These are phyloP conservation scores for Epichloe gansuensis DNA, from an alignment of 2,329 filamentous ascomycete genomes.

Conservation along the genomic window DNA sequence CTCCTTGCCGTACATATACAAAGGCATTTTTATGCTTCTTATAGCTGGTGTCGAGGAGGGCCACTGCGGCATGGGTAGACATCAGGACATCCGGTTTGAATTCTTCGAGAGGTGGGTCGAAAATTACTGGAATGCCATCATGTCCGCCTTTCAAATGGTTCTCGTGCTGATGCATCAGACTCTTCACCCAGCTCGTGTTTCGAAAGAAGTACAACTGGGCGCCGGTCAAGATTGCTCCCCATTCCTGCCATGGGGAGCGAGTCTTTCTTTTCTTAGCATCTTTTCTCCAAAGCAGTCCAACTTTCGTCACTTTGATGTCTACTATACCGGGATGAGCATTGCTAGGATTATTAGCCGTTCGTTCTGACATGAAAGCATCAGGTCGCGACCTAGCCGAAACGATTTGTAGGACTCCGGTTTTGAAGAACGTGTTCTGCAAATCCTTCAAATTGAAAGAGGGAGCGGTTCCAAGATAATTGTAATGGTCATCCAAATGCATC, in stretches of 20 bases:
- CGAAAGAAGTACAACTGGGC: conserved; percentile 95
- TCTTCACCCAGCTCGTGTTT: conserved; percentile 86
- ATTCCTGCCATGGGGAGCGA: conserved; percentile 95
- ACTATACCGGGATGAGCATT: conserved; percentile 87
- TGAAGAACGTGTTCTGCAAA: conserved; percentile 80
- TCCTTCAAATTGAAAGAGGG: conserved; percentile 66
- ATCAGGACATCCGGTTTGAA: conserved; percentile 93
- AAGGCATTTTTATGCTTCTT: conserved; percentile 96
- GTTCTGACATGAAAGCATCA: conserved; percentile 87
- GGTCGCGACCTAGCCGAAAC: conserved; percentile 87
- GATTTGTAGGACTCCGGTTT: conserved; percentile 85
- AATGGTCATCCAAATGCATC: conserved; percentile 84
- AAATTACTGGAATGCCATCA: conserved; percentile 66
- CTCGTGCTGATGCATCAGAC: conserved; percentile 78
- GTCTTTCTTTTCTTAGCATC: conserved; percentile 88
- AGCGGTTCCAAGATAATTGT: conserved; percentile 71
- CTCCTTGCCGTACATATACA: conserved; percentile 74
- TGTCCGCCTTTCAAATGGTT: conserved; percentile 67
- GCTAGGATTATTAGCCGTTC: conserved; percentile 70
- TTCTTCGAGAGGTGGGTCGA: conserved; percentile 77
- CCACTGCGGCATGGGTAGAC: conserved; percentile 86
- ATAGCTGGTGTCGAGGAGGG: conserved; percentile 73
- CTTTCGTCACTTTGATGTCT: conserved; percentile 94
- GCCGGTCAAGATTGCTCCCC: conserved; percentile 93
- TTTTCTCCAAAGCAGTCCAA: conserved; percentile 89